Evolutionary conservation across 1,284 basidiomycete genomes (phyloP), one percentile per base, ranked within the genome.

Genomic region (Cystobasidium sp.): DNA sequence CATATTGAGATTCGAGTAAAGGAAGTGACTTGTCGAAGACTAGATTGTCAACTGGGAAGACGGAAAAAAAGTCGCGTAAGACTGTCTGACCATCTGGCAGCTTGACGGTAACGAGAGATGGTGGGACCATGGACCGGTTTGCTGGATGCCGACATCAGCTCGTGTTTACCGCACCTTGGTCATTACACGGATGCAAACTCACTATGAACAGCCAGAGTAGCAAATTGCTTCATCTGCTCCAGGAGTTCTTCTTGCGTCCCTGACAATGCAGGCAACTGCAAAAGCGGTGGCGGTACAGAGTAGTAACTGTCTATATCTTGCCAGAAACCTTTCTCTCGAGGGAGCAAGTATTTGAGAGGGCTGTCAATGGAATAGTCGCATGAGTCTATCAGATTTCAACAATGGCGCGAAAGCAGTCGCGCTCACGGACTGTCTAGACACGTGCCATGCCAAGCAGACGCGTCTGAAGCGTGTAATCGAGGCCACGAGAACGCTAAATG

Each of bases 231-330:
- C 55, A 69, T 56, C n/a, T 59, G 56, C n/a, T 31, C 16, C n/a
- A 46, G 5, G n/a, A 75, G 49, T 51, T 75, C 49, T 44, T 70
- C 68, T n/a, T 10, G 20, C 20, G 73, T 69, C 3, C 68, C 73
- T 3, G 61, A 22, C 12, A 75, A 31, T 39, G 53, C 44, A 4
- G 53, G 56, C 22, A 70, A 53, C 22, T 14, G 22, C 18, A 79
- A 41, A 0, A 78, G 63, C 14, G 3, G 24, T 1, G 77, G 75
- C 3, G 78, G 75, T 8, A 16, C 18, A 1, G 62, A 63, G 52
- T 79, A 79, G 64, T 78, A 78, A 1, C 47, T 43, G 39, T 77
- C 71, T 31, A 78, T 72, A 24, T 79, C 77, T 43, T 52, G 53
- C 78, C 78, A 79, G 74, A 76, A 79, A 1, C 78, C 78, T 66